These are phyloP conservation scores for Babesia sp. DNA, from an alignment of 169 alveolate genomes.

Conservation along the genomic window DNA sequence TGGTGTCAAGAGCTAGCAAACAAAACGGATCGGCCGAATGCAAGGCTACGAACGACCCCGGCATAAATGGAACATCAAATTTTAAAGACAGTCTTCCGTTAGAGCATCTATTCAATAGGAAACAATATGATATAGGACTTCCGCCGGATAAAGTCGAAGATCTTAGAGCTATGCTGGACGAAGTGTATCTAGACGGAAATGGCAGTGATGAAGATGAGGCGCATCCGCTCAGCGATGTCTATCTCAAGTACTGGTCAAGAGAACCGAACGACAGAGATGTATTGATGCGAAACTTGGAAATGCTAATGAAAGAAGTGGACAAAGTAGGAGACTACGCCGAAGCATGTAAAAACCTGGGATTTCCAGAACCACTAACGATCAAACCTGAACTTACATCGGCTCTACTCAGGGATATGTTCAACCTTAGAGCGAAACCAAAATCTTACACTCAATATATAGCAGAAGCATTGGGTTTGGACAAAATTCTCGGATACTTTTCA, in stretches of 20 bases:
- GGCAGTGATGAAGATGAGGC: constrained; percentile 58
- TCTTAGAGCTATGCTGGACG: constrained; percentile 39
- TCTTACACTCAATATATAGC: constrained; percentile 11
- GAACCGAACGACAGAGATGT: constrained; percentile 17
- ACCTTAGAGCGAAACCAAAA: constrained; percentile 7
- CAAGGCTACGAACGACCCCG: too few species aligned
- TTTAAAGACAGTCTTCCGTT: too few species aligned
- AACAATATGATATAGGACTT: constrained; percentile 33
- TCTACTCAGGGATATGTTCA: constrained; percentile 5
- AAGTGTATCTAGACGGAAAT: constrained; percentile 21
- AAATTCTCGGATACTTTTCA: background rate
- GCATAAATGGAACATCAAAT: too few species aligned
- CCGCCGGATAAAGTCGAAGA: constrained; percentile 57
- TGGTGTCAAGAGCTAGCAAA: too few species aligned
- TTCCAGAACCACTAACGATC: constrained; percentile 29
- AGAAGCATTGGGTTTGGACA: constrained; percentile 33
- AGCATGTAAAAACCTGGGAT: constrained; percentile 38
- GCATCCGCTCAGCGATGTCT: constrained; percentile 21
- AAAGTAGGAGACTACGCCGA: constrained; percentile 10
- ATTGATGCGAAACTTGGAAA: constrained; percentile 1
- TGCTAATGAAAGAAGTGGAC: background rate
- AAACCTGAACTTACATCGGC: constrained; percentile 33
- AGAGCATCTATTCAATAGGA: background rate
- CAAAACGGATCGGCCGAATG: too few species aligned
- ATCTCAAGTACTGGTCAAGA: constrained; percentile 19